A percentile compares a stretch with the other conserved stretches of the same genome.
Evolutionary conservation across 2,329 filamentous ascomycete species (phyloP).

Genomic region (Ploettnerulaceae sp.): DNA sequence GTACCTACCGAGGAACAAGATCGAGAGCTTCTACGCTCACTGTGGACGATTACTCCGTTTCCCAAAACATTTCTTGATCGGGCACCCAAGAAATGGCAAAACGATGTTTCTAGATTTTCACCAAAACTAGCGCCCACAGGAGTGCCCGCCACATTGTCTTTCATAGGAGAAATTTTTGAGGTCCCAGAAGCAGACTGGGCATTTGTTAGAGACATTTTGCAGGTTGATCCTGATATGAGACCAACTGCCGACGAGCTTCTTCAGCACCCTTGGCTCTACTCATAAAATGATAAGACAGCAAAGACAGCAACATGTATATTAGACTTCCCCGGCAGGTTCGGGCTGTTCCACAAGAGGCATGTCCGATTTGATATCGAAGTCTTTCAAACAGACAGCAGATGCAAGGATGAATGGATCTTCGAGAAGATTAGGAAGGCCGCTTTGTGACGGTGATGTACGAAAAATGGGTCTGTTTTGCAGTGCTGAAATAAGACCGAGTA

Average conservation of each 20-base stretch:
- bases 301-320: not conserved
- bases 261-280: conserved; percentile 7
- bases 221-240: conserved; percentile 14
- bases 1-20: conserved; percentile 11
- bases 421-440: too few species aligned
- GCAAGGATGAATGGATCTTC: too few species aligned
- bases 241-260: conserved; percentile 12
- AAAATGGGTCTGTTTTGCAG: too few species aligned
- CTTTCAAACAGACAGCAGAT: too few species aligned
- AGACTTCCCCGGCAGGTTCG: too few species aligned
- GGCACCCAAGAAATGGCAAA: conserved; percentile 6
- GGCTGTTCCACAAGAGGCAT: too few species aligned
- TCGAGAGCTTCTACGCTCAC: conserved; percentile 8
- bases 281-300: too few species aligned
- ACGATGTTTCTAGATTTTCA: conserved; percentile 10
- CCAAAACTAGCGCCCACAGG: conserved; percentile 12
- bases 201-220: conserved; percentile 12
- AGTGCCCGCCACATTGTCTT: conserved; percentile 10
- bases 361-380: too few species aligned
- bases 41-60: conserved; percentile 11
- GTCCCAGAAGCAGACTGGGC: conserved; percentile 10
- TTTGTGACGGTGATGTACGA: too few species aligned
- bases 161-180: conserved; percentile 10
- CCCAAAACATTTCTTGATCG: conserved; percentile 8
- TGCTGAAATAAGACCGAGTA: too few species aligned